These are phyloP conservation scores for Candida loeiensis DNA, from an alignment of 805 yeast species.

Conservation along the genomic window DNA sequence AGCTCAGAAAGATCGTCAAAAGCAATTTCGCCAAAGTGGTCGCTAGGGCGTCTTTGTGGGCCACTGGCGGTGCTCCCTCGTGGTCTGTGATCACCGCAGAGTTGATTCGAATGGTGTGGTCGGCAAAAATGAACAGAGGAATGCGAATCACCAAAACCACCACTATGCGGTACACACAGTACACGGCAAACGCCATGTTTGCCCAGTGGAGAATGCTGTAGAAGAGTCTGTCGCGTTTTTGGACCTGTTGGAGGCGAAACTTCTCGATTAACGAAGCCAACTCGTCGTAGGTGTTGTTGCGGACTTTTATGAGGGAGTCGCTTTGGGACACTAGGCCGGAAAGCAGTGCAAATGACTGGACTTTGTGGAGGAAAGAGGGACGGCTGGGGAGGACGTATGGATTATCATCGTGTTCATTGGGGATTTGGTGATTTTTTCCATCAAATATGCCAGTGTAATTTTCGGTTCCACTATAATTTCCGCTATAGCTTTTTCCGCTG, in stretches of 20 bases:
- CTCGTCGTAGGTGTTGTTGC: slow-evolving; percentile 29
- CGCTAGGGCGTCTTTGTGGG: slow-evolving; percentile 45
- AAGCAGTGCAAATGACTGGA: slow-evolving; percentile 40
- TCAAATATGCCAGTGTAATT: no score
- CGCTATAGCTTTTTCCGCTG: no score
- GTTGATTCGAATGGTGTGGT: not conserved
- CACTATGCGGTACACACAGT: slow-evolving; percentile 47
- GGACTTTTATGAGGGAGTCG: slow-evolving; percentile 31
- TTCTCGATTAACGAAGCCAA: slow-evolving; percentile 18
- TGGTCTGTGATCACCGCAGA: slow-evolving; percentile 7
- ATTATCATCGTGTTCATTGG: no score
- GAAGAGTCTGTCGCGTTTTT: not conserved
- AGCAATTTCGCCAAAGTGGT: slow-evolving; percentile 44
- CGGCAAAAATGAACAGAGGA: slow-evolving; percentile 25
- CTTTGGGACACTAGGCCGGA: slow-evolving; percentile 32
- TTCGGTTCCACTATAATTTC: no score
- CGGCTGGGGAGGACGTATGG: no score
- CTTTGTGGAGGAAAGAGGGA: slow-evolving; percentile 25
- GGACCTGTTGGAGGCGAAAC: slow-evolving; percentile 14
- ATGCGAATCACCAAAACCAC: slow-evolving; percentile 40
- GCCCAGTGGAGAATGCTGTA: slow-evolving; percentile 12
- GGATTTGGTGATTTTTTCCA: no score
- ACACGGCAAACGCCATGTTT: slow-evolving; percentile 36
- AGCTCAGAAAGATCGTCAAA: slow-evolving; percentile 19
- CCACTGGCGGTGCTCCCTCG: slow-evolving; percentile 7